Conservation (phyloP, 2,329 filamentous ascomycete genomes). For the Cladosporium velox region DNA sequence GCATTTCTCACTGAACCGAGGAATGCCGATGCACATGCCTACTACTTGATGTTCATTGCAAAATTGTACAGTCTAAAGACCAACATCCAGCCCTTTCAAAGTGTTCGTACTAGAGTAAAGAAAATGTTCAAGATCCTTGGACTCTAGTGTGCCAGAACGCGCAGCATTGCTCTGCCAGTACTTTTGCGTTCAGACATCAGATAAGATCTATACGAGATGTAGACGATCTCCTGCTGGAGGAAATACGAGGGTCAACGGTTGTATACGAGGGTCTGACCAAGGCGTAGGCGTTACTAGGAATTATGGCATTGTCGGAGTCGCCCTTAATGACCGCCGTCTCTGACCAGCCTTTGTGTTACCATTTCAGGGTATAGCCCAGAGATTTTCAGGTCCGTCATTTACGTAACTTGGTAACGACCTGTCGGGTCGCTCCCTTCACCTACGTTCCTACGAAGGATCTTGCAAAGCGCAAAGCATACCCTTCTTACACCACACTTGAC, state of each 20-base stretch:
- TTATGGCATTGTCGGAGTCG: too few species aligned
- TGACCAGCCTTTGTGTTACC: too few species aligned
- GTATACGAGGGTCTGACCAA: too few species aligned
- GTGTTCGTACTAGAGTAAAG: background rate
- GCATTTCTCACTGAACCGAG: background rate
- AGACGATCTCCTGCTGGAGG: too few species aligned
- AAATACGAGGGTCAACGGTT: too few species aligned
- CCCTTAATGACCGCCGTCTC: too few species aligned
- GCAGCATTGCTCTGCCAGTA: background rate
- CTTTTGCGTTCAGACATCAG: background rate
- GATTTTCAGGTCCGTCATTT: background rate
- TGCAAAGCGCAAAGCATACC: too few species aligned
- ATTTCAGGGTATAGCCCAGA: background rate
- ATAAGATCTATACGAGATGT: too few species aligned
- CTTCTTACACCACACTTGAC: background rate
- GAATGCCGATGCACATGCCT: too few species aligned
- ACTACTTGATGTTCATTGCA: background rate
- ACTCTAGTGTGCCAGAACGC: background rate
- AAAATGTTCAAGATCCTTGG: background rate
- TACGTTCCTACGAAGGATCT: background rate
- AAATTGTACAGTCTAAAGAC: background rate
- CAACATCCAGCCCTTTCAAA: background rate
- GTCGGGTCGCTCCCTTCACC: background rate
- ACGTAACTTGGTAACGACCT: background rate
- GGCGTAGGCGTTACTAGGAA: too few species aligned